Conservation (phyloP, 2,329 filamentous ascomycete genomes). For the Diplocarpon mali region DNA sequence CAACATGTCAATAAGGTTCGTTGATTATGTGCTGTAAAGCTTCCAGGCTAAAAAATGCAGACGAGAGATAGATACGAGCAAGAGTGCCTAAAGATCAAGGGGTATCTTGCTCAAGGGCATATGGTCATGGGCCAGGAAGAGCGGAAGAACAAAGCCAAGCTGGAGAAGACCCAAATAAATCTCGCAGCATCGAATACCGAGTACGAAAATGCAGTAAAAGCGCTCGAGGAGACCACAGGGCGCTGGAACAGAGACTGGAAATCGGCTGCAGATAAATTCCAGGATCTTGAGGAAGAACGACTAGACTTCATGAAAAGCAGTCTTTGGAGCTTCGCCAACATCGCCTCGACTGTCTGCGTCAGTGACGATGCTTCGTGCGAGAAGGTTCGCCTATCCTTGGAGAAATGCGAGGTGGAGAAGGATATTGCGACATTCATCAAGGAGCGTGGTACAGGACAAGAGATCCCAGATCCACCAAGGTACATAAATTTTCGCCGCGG, state of each 20-base stretch:
- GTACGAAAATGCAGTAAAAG: conserved; percentile 87
- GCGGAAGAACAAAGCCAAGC: conserved; percentile 94
- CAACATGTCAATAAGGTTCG: conserved; percentile 79
- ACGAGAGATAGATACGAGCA: conserved; percentile 92
- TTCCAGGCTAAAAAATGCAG: conserved; percentile 31
- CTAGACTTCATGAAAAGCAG: conserved; percentile 97
- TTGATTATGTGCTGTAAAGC: conserved; percentile 4
- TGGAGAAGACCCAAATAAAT: conserved; percentile 97
- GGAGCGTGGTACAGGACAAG: conserved; percentile 82
- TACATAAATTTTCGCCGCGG: conserved; percentile 99
- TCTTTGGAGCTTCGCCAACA: conserved; percentile 95
- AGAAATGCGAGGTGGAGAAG: conserved; percentile 93
- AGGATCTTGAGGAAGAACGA: conserved; percentile 94
- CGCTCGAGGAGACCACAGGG: conserved; percentile 86
- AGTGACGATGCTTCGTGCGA: conserved; percentile 96
- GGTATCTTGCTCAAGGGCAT: conserved; percentile 93
- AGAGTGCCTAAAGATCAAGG: conserved; percentile 96
- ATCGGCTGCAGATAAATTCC: conserved; percentile 94
- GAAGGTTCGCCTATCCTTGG: conserved; percentile 84
- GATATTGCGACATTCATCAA: conserved; percentile 85
- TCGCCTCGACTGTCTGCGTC: conserved; percentile 92
- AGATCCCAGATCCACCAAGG: conserved; percentile 92
- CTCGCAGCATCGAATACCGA: conserved; percentile 83
- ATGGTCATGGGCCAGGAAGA: conserved; percentile 99
- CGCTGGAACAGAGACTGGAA: conserved; percentile 99